These are phyloP conservation scores for Solanum acaule DNA, from an alignment of 257 asterid genomes.

Conservation along the genomic window DNA sequence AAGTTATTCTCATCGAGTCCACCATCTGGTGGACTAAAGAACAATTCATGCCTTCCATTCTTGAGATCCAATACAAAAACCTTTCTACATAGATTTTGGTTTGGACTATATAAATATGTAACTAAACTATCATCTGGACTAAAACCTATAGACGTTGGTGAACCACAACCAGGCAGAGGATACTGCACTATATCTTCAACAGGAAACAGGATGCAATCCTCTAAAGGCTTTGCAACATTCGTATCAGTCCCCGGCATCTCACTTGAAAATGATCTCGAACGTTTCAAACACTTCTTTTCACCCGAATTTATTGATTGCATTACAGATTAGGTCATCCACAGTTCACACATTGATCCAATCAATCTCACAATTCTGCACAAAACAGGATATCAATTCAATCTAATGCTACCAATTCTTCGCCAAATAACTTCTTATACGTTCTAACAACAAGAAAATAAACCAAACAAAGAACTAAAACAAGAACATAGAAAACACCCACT, in stretches of 20 bases:
- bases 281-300: conserved; percentile 45
- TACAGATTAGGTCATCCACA: conserved; percentile 29
- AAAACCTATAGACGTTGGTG: conserved; percentile 66
- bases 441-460: neutral
- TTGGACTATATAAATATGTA: conserved; percentile 68
- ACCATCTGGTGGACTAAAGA: conserved; percentile 82
- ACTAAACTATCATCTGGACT: conserved; percentile 77
- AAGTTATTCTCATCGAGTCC: conserved; percentile 85
- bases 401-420: neutral
- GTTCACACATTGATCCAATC: conserved; percentile 31
- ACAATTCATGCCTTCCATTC: conserved; percentile 51
- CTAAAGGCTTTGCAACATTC: conserved; percentile 37
- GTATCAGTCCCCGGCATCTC: conserved; percentile 68
- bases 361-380: conserved; percentile 34
- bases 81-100: conserved; percentile 56
- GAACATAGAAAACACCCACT: neutral
- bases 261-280: conserved; percentile 30
- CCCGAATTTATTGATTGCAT: conserved; percentile 53
- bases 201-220: conserved; percentile 46
- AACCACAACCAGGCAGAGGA: conserved; percentile 78
- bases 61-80: conserved; percentile 61
- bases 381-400: neutral
- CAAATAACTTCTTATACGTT: neutral
- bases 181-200: conserved; percentile 79
- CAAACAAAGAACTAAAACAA: neutral